phyloP scores from a whole-genome alignment of 345 rosid genomes.

The Eutrema japonicum region DNA sequence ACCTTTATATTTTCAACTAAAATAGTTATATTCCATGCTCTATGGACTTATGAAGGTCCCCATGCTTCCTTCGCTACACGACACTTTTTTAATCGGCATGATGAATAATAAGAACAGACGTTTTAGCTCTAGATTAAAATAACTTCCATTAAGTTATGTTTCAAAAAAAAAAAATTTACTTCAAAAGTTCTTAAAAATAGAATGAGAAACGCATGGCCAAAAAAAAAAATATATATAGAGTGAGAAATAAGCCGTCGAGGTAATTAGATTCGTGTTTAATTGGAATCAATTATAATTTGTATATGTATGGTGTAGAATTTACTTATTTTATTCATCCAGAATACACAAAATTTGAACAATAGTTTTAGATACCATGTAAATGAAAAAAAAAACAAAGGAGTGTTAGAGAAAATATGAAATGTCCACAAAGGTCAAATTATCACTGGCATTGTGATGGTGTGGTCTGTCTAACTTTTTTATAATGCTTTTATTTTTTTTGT shows the following conservation, averaged over 20 bases:
- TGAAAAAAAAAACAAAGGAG: slow-evolving; percentile 20
- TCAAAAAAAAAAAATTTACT: too few relatives aligned
- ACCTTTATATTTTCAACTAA: too few relatives aligned
- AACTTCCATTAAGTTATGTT: not conserved
- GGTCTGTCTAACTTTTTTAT: slow-evolving; percentile 39
- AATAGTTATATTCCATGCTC: slow-evolving; percentile 18
- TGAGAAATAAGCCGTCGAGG: slow-evolving; percentile 1
- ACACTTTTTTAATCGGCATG: slow-evolving; percentile 19
- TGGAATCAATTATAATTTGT: not conserved
- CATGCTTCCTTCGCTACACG: slow-evolving; percentile 32
- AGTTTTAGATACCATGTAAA: slow-evolving; percentile 9
- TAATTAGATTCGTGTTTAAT: not conserved
- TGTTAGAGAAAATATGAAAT: slow-evolving; percentile 28
- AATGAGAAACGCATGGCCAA: not conserved
- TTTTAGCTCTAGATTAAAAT: not conserved
- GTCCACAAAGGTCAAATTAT: slow-evolving; percentile 28
- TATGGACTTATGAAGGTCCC: slow-evolving; percentile 36
- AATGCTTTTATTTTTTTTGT: slow-evolving; percentile 30
- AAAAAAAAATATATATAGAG: not conserved
- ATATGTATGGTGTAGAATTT: not conserved
- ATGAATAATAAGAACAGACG: not conserved
- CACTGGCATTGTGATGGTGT: slow-evolving; percentile 33
- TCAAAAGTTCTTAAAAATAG: not conserved
- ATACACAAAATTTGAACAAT: not conserved
- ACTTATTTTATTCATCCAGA: not conserved